Percentiles rank a stretch among this genome's conserved stretches.
Conservation (phyloP, 257 asterid species). For the Ehretia macrophylla region DNA sequence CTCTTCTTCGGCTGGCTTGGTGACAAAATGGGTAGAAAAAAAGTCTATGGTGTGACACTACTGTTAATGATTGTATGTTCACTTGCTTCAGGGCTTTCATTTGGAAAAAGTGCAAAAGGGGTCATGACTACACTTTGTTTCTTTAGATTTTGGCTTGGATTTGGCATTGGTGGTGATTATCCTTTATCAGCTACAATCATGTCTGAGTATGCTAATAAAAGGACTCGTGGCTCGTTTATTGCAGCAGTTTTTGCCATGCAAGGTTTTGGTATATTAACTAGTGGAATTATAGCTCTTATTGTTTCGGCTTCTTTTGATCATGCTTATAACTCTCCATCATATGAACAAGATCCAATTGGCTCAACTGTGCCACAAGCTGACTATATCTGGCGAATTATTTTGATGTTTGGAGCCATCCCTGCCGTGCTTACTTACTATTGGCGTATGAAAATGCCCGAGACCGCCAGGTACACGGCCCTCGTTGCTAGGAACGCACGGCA, state of each 20-base stretch:
- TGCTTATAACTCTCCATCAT: conserved; percentile 5
- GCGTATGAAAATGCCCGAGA: conserved; percentile 27
- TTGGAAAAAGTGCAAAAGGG: conserved; percentile 14
- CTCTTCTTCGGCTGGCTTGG: conserved; percentile 31
- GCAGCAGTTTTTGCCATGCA: conserved; percentile 30
- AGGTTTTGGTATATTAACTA: conserved; percentile 20
- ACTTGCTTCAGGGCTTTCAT: conserved; percentile 22
- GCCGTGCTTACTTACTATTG: conserved; percentile 20
- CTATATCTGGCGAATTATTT: conserved; percentile 17
- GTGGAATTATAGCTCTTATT: conserved; percentile 16
- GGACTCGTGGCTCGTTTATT: conserved; percentile 20
- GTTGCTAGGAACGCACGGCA: conserved; percentile 17
- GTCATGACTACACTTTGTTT: conserved; percentile 25
- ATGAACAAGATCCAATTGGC: conserved; percentile 7
- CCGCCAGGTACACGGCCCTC: conserved; percentile 17
- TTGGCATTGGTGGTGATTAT: conserved; percentile 27
- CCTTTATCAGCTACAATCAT: conserved; percentile 25
- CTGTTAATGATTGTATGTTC: conserved; percentile 18
- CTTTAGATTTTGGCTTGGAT: conserved; percentile 29
- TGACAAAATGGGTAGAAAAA: conserved; percentile 24
- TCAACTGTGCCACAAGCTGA: conserved; percentile 14
- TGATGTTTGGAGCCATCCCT: conserved; percentile 20
- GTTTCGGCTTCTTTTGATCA: conserved; percentile 9
- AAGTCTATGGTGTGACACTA: conserved; percentile 20
- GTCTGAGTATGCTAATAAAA: conserved; percentile 27